phyloP scores from a whole-genome alignment of 2,329 filamentous ascomycete species.

The Aspergillus ustus region DNA sequence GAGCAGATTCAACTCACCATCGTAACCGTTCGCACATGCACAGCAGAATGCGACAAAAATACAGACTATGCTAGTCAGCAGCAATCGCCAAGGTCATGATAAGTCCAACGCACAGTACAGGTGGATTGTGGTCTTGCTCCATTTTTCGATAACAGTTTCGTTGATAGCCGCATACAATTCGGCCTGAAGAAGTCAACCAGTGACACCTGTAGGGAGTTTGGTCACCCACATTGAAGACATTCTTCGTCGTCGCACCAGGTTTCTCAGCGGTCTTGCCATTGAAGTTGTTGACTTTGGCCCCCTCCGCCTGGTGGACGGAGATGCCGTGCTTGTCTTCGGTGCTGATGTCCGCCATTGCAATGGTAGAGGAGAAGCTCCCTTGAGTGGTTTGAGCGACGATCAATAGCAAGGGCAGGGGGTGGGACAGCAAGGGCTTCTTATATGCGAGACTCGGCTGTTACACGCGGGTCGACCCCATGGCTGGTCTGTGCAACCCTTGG shows the following conservation, averaged over 20 bases:
- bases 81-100: neutral
- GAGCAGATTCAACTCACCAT: conserved; percentile 19
- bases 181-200: conserved; percentile 40
- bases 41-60: conserved; percentile 49
- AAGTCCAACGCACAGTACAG: conserved; percentile 33
- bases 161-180: conserved; percentile 54
- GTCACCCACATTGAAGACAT: conserved; percentile 9
- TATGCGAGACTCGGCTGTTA: conserved; percentile 1
- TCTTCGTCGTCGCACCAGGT: conserved; percentile 12
- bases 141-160: conserved; percentile 48
- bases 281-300: neutral
- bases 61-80: conserved; percentile 40
- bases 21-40: conserved; percentile 39
- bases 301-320: conserved; percentile 2
- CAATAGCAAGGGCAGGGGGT: neutral
- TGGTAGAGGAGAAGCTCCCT: neutral
- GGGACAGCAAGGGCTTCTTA: conserved; percentile 8
- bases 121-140: conserved; percentile 36
- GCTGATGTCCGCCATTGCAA: conserved; percentile 1
- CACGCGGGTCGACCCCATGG: neutral
- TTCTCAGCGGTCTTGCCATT: conserved; percentile 4
- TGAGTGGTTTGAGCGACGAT: neutral
- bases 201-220: neutral
- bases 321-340: conserved; percentile 14
- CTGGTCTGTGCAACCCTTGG: conserved; percentile 2